Base-by-base conservation (phyloP, 768 basidiomycete genomes). In the Hygrocybe coccinea region DNA sequence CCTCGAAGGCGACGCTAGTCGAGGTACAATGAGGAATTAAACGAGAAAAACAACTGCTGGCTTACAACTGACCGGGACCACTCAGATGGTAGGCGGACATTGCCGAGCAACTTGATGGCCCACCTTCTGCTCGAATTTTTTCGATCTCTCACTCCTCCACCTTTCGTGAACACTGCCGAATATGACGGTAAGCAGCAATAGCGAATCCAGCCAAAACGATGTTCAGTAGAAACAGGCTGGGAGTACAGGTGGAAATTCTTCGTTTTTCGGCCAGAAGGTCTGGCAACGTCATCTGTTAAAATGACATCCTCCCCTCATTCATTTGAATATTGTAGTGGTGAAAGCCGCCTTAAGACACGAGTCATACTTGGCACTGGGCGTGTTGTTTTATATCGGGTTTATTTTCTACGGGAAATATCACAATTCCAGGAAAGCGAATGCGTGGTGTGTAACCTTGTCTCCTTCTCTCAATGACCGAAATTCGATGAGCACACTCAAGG, bases 221-320 rank as follows among this genome's bases (percentile, higher is more conserved):
- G 14, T 33, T 12, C 14, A 10, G 6, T 6, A 2, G 21, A 11
- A 14, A 8, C 33, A 49, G 47, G 47, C 17, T 69, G 81, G 45
- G 80, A 97, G 69, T 85, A 76, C 67, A 77, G 72, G 59, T 94
- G 87, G 85, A 85, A 79, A 65, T 74, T 83, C 54, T 71, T 97
- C 62, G 82, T 85, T 36, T 91, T 95, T 73, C 78, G 92, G 41
- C 94, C 93, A 17, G 89, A 86, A 8, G 66, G 87, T 87, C n/a
- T n/a, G n/a, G n/a, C n/a, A n/a, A n/a, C n/a, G n/a, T n/a, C n/a
- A n/a, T n/a, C n/a, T n/a, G n/a, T n/a, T n/a, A n/a, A n/a, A n/a
- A n/a, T n/a, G n/a, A n/a, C n/a, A n/a, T n/a, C n/a, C n/a, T n/a
- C n/a, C n/a, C n/a, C n/a, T n/a, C n/a, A 34, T 45, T 14, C 38